phyloP scores from a whole-genome alignment of 108 stramenopile species.

The Skeletonema grethae region DNA sequence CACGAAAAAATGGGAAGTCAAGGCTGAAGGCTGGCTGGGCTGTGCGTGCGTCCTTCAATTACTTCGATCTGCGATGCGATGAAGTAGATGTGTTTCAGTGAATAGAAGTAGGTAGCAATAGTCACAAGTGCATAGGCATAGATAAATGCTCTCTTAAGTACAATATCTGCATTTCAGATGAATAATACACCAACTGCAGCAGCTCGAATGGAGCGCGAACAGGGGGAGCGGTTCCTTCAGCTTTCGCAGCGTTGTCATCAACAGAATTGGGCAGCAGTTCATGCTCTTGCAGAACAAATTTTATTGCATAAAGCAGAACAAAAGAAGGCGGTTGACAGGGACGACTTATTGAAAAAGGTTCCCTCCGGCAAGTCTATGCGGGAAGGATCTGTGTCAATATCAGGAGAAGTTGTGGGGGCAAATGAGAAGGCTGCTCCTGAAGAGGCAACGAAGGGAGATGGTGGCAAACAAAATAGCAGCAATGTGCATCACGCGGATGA shows the following conservation, averaged over 20 bases:
- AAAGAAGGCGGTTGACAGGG: not conserved
- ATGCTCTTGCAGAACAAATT: conserved; percentile 32
- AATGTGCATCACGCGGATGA: not conserved
- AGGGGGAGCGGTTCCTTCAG: conserved; percentile 27
- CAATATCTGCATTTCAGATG: not conserved
- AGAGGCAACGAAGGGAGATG: not conserved
- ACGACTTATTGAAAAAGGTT: not conserved
- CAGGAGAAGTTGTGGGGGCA: conserved; percentile 7
- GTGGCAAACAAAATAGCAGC: too few species aligned
- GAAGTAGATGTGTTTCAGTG: too few species aligned
- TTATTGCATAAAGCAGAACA: conserved; percentile 2
- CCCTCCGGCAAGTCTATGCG: not conserved
- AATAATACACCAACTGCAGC: conserved; percentile 9
- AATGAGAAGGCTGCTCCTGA: not conserved
- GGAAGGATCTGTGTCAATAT: conserved; percentile 23
- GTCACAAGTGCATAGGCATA: too few species aligned
- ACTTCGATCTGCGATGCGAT: too few species aligned
- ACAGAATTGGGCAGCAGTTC: conserved; percentile 33
- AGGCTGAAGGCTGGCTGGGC: too few species aligned
- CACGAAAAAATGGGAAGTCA: too few species aligned
- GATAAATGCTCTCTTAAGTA: too few species aligned
- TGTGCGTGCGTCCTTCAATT: too few species aligned
- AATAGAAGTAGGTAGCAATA: too few species aligned
- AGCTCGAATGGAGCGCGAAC: conserved; percentile 19
- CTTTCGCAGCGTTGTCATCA: conserved; percentile 31